Evolutionary conservation across 371 early-diverging fungal genomes (phyloP), one percentile per base, ranked within the genome.

Genomic region (Lichtheimia corymbifera): DNA sequence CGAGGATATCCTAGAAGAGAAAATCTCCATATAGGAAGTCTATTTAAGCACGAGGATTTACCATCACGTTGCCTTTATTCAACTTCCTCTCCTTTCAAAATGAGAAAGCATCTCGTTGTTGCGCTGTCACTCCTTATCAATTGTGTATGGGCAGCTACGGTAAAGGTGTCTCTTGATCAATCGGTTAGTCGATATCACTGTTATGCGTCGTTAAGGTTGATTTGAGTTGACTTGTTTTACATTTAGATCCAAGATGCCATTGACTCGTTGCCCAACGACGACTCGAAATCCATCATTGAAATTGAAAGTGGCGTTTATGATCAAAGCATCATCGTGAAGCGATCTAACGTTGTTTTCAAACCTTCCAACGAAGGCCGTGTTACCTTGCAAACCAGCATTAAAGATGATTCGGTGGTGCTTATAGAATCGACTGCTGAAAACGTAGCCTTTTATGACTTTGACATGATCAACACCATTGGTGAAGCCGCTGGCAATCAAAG

Each of bases 401-500:
- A 25, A 50, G 25, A 55, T 35, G 54, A 61, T 25, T 54, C 62
- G 4, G 62, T 61, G 2, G 55, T 61, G 14, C 55, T 30, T 40
- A 55, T 61, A 50, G 55, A 61, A 4, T 22, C 22, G 5, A n/a
- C 9, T 11, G 53, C 52, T 17, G 49, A 45, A 13, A 20, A 45
- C 22, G 15, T 61, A 25, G 44, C 62, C 7, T 61, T 61, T 27
- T 61, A 61, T 20, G 51, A 61, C 28, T 54, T 61, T 55, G 22
- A 40, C 17, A 55, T 61, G 9, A 50, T 61, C 24, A 61, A 61
- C 49, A 61, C 40, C 12, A 61, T 61, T 28, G 62, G 62, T 17
- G 62, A 61, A 41, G 62, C 62, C 13, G 62, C 62, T 24, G 62
- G 62, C 7, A 61, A 61, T 18, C 62, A 61, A 44, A 61, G 55